Evolutionary conservation across 2,329 filamentous ascomycete genomes (phyloP).

Genomic region (Aspergillus fumigatus): DNA sequence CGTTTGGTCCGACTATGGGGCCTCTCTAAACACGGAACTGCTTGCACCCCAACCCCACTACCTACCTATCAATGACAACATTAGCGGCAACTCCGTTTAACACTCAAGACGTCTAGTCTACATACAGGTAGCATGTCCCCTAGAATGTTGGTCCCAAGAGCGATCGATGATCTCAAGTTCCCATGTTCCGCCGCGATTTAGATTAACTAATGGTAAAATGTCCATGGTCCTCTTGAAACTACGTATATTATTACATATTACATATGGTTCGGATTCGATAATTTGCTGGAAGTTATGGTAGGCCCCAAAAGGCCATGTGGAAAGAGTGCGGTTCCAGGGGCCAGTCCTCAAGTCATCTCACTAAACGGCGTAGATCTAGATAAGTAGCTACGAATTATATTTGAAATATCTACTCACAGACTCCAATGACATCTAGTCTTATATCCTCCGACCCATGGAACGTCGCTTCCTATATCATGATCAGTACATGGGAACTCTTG

Average conservation of each 20-base stretch:
- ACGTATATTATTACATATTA: background rate
- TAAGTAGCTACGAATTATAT: background rate
- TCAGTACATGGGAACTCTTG: background rate
- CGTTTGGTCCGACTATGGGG: background rate
- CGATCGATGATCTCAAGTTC: background rate
- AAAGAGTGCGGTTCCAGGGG: background rate
- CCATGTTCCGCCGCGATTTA: background rate
- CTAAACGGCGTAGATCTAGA: background rate
- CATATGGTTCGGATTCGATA: background rate
- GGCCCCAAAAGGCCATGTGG: background rate
- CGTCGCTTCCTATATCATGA: background rate
- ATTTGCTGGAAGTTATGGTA: background rate
- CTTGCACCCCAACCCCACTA: conserved; percentile 4
- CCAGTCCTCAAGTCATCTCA: background rate
- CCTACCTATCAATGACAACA: background rate
- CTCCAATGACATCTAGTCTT: background rate
- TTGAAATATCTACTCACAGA: background rate
- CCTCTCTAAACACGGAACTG: background rate
- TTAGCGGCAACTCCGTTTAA: background rate
- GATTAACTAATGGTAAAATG: background rate
- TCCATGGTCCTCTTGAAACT: background rate
- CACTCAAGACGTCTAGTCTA: background rate
- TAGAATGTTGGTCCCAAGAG: background rate
- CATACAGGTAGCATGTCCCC: background rate
- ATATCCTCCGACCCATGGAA: background rate